Conservation (phyloP, 352 stramenopile genomes). For the Phytophthora hybrid region DNA sequence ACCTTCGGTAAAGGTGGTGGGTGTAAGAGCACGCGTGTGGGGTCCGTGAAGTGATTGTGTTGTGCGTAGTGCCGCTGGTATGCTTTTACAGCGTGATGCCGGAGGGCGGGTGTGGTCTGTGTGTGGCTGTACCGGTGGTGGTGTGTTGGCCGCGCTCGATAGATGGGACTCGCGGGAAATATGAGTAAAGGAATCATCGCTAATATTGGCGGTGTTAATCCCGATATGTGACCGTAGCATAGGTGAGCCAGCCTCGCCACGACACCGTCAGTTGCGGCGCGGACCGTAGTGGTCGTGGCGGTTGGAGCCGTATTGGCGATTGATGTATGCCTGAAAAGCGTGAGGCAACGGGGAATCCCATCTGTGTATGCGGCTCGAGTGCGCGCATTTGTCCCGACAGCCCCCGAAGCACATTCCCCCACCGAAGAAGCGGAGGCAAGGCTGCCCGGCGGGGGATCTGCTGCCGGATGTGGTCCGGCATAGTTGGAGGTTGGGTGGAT, state of each 20-base stretch:
- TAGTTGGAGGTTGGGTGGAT: not conserved
- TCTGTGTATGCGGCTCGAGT: conserved; percentile 1
- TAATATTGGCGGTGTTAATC: conserved; percentile 1
- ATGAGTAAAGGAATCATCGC: not conserved
- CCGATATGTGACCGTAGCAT: not conserved
- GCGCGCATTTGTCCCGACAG: conserved; percentile 4
- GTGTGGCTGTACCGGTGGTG: not conserved
- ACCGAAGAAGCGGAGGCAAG: conserved; percentile 10
- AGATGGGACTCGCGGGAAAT: not conserved
- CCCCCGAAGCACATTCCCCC: conserved; percentile 2
- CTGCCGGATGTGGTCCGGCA: conserved; percentile 5
- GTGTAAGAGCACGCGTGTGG: not conserved
- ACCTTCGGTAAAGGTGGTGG: not conserved
- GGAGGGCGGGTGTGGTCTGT: not conserved
- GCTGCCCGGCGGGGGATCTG: conserved; percentile 5
- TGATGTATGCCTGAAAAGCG: conserved; percentile 1
- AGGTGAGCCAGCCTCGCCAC: not conserved
- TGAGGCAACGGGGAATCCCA: not conserved
- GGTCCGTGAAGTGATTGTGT: not conserved
- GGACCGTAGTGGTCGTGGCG: not conserved
- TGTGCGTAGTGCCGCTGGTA: not conserved
- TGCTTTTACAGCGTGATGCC: not conserved
- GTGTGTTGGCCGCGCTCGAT: not conserved
- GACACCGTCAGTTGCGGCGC: conserved; percentile 1
- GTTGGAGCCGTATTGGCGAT: not conserved